These are phyloP conservation scores for Penstemon davidsonii DNA, from an alignment of 257 asterid genomes.

Conservation along the genomic window DNA sequence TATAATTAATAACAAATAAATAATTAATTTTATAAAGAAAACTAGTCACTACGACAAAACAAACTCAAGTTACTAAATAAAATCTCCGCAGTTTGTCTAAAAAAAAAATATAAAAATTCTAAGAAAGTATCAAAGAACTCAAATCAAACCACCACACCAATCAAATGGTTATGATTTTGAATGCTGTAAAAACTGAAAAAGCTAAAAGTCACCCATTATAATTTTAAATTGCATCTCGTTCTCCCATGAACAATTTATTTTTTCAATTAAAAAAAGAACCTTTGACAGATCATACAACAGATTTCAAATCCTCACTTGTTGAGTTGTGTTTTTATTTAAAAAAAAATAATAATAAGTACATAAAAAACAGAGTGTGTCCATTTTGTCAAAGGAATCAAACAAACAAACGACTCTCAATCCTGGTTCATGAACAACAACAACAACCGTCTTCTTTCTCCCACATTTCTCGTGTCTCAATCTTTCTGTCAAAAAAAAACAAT, in stretches of 20 bases:
- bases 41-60: too few relatives aligned
- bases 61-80: too few relatives aligned
- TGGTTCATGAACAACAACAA: conserved; percentile 35
- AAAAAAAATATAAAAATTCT: too few relatives aligned
- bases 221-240: conserved; percentile 23
- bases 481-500: conserved; percentile 22
- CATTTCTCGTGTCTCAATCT: conserved; percentile 41
- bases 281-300: conserved; percentile 28
- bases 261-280: conserved; percentile 17
- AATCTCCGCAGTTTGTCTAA: too few relatives aligned
- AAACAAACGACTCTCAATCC: conserved; percentile 21
- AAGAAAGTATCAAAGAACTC: neutral
- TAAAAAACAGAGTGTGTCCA: conserved; percentile 24
- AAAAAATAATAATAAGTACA: neutral
- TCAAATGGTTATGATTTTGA: conserved; percentile 33
- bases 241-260: conserved; percentile 28
- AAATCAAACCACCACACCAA: conserved; percentile 22
- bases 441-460: conserved; percentile 27
- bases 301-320: conserved; percentile 35
- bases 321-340: conserved; percentile 30
- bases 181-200: conserved; percentile 29
- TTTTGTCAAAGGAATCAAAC: conserved; percentile 55
- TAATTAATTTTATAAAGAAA: too few relatives aligned
- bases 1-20: too few relatives aligned
- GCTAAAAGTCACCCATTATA: conserved; percentile 30